Conservation (phyloP, 352 stramenopile species). For the Phytophthora megakarya region DNA sequence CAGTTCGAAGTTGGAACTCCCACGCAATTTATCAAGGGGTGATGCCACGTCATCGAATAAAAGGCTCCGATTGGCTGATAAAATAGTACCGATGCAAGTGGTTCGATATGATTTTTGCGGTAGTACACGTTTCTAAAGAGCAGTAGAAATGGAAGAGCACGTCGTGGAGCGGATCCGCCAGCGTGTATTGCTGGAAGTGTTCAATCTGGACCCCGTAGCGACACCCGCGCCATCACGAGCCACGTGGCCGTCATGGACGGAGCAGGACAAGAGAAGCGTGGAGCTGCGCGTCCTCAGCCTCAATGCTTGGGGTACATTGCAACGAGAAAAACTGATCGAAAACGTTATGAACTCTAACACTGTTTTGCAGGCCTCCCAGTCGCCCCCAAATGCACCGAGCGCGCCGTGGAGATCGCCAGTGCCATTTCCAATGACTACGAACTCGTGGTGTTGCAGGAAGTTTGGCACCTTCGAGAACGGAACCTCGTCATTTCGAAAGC, state of each 20-base stretch:
- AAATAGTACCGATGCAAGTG: too few species aligned
- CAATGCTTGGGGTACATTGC: conserved; percentile 64
- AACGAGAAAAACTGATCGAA: conserved; percentile 10
- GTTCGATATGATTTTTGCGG: too few species aligned
- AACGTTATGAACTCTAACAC: conserved; percentile 6
- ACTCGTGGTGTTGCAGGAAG: conserved; percentile 77
- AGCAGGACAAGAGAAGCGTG: conserved; percentile 22
- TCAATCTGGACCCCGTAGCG: conserved; percentile 57
- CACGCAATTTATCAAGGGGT: too few species aligned
- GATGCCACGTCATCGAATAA: too few species aligned
- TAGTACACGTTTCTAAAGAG: conserved; percentile 5
- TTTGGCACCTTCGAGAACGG: conserved; percentile 79
- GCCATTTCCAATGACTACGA: conserved; percentile 65
- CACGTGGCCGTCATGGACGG: conserved; percentile 32
- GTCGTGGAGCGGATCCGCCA: conserved; percentile 41
- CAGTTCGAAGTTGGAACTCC: too few species aligned
- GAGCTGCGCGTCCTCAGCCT: conserved; percentile 67
- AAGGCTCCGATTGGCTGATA: too few species aligned
- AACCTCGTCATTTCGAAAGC: conserved; percentile 67
- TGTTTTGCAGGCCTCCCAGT: conserved; percentile 51
- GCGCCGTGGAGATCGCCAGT: conserved; percentile 59
- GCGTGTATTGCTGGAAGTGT: conserved; percentile 56
- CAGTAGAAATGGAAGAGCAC: conserved; percentile 19
- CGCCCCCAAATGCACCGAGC: conserved; percentile 66
- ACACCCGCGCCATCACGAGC: conserved; percentile 43